These are phyloP conservation scores for Pyrenochaeta sp. DNA, from an alignment of 2,329 filamentous ascomycete species.

Conservation along the genomic window DNA sequence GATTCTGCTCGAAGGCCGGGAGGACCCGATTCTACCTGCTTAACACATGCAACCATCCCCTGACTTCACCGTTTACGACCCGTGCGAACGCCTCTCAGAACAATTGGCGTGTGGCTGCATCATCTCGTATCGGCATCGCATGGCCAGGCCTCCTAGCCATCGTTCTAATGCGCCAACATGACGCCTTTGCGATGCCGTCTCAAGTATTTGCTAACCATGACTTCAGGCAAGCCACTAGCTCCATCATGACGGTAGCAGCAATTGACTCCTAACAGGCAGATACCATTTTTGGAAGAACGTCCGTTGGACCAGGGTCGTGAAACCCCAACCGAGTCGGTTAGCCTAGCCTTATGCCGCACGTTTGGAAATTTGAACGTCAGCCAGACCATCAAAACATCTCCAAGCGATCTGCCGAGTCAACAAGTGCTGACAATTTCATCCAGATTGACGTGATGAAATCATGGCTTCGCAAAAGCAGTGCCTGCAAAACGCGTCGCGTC, in stretches of 20 bases:
- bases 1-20: conserved; percentile 1
- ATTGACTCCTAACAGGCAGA: neutral
- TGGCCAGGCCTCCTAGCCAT: neutral
- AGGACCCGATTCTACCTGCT: neutral
- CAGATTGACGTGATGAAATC: neutral
- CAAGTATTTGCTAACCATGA: neutral
- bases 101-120: conserved; percentile 1
- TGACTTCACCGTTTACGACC: neutral
- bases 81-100: neutral
- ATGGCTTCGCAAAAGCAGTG: too few relatives aligned
- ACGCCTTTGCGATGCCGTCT: neutral
- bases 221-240: conserved; percentile 1
- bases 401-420: conserved; percentile 4
- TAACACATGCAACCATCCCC: neutral
- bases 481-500: too few relatives aligned
- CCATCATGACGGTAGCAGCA: neutral
- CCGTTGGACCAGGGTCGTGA: neutral
- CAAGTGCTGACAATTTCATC: conserved; percentile 3
- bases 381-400: neutral
- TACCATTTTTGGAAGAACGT: conserved; percentile 1
- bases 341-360: neutral
- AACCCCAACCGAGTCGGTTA: neutral
- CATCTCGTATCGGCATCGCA: neutral
- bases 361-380: neutral
- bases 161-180: neutral